A percentile compares a stretch with the other conserved stretches of the same genome.
Evolutionary conservation across 73 alveolate genomes (phyloP).

Genomic region (Urostyla sp.): DNA sequence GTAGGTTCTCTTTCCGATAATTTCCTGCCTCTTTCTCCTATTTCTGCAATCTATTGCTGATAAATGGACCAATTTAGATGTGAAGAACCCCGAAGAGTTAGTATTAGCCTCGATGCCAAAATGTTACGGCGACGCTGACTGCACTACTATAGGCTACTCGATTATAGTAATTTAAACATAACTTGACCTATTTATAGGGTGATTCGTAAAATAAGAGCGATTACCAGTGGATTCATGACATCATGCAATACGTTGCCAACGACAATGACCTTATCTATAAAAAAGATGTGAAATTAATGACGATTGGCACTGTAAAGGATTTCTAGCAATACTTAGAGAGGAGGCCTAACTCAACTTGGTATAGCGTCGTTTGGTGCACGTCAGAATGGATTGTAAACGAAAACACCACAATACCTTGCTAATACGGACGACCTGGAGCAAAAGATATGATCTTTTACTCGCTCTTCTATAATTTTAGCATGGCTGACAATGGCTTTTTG

Average conservation of each 20-base stretch:
- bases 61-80: not conserved
- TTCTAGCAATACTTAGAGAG: slow-evolving; percentile 39
- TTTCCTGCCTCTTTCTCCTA: not conserved
- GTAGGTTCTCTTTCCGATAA: not conserved
- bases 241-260: slow-evolving; percentile 50
- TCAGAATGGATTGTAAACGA: slow-evolving; percentile 57
- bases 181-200: slow-evolving; percentile 1
- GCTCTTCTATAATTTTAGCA: slow-evolving; percentile 74
- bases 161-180: slow-evolving; percentile 46
- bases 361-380: slow-evolving; percentile 65
- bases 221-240: slow-evolving; percentile 56
- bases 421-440: slow-evolving; percentile 47
- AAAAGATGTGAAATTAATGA: slow-evolving; percentile 56
- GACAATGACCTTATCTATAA: slow-evolving; percentile 21
- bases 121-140: slow-evolving; percentile 56
- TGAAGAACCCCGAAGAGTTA: not conserved
- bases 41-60: not conserved
- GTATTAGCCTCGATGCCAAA: not conserved
- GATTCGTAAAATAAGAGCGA: slow-evolving; percentile 5
- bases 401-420: slow-evolving; percentile 72
- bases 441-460: slow-evolving; percentile 68
- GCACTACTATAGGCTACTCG: slow-evolving; percentile 83
- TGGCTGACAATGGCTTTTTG: slow-evolving; percentile 70
- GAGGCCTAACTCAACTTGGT: slow-evolving; percentile 47
- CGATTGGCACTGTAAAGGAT: slow-evolving; percentile 31